Base-by-base conservation (phyloP, 1,139 yeast genomes). In the Arxiozyma bovina region DNA sequence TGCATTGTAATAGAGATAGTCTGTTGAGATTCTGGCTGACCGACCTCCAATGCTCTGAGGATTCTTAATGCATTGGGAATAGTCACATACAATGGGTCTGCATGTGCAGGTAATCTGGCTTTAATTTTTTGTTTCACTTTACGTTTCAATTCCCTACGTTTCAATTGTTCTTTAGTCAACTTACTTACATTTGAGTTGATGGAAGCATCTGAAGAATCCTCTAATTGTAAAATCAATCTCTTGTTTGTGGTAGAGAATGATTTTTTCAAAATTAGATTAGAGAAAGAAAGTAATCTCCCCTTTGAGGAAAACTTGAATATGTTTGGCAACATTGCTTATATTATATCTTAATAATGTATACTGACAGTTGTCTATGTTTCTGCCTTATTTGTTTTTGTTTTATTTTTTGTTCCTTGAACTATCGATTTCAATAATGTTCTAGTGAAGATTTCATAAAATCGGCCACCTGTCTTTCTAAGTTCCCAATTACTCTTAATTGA, bases 31-130 rank as follows among this genome's bases (percentile, higher is more conserved):
- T 79, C 74, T 1, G 93, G 82, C 63, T 87, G 82, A 4, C 98
- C 98, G 6, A 89, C 95, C 70, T 90, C 96, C 4, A 91, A 82
- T 0, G 98, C 96, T 60, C 97, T 77, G 55, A 93, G 69, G 65
- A 84, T 90, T 64, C 85, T 78, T 69, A 90, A 71, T 1, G 97
- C 98, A 22, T 74, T 71, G 15, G 87, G 80, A 15, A 88, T 77
- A 49, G 82, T 83, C 85, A 87, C 82, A 67, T 82, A 85, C 52
- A 86, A 73, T 1, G 90, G 88, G 56, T 78, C 79, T 21, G 68
- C 63, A 50, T 69, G 68, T 1, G 87, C 80, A 1, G 81, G 77
- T 44, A 56, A 58, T 50, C 62, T 63, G 20, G 70, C 70, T 34
- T 60, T 60, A 6, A 59, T 61, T 55, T 61, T 66, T 42, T 62